Conservation (phyloP, 2,329 filamentous ascomycete species). For the Aspergillus fructus region DNA sequence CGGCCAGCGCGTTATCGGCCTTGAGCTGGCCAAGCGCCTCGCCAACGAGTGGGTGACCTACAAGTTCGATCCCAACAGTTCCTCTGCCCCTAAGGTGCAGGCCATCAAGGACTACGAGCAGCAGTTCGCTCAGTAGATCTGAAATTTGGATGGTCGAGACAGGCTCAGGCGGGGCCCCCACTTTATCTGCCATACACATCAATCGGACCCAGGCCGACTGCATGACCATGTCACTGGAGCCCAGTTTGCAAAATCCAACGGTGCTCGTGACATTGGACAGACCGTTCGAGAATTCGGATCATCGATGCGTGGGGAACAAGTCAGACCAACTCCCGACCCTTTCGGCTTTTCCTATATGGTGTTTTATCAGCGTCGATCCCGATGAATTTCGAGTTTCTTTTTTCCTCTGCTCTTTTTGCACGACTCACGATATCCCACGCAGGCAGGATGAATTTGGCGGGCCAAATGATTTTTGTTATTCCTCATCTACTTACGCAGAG, state of each 20-base stretch:
- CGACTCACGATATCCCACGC: conserved; percentile 31
- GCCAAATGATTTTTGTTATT: conserved; percentile 13
- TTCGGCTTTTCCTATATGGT: neutral
- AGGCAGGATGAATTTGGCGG: conserved; percentile 18
- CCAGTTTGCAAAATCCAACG: conserved; percentile 4
- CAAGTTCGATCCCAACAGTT: conserved; percentile 68
- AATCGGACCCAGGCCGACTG: conserved; percentile 11
- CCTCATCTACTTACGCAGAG: conserved; percentile 4
- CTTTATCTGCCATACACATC: neutral
- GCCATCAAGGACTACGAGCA: conserved; percentile 46
- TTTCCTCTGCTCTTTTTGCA: conserved; percentile 11
- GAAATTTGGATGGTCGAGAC: neutral
- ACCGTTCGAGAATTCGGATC: conserved; percentile 4
- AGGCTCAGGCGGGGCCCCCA: conserved; percentile 3
- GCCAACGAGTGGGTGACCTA: conserved; percentile 84
- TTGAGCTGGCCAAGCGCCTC: conserved; percentile 75
- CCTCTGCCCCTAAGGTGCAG: conserved; percentile 61
- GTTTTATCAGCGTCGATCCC: conserved; percentile 11
- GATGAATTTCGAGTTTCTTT: neutral
- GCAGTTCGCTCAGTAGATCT: conserved; percentile 27
- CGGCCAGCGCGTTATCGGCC: conserved; percentile 77
- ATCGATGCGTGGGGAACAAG: neutral
- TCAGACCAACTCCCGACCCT: neutral
- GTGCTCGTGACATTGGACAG: conserved; percentile 4
- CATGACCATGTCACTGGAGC: neutral